These are phyloP conservation scores for Monosporascus sp. DNA, from an alignment of 2,329 filamentous ascomycete genomes.

Conservation along the genomic window DNA sequence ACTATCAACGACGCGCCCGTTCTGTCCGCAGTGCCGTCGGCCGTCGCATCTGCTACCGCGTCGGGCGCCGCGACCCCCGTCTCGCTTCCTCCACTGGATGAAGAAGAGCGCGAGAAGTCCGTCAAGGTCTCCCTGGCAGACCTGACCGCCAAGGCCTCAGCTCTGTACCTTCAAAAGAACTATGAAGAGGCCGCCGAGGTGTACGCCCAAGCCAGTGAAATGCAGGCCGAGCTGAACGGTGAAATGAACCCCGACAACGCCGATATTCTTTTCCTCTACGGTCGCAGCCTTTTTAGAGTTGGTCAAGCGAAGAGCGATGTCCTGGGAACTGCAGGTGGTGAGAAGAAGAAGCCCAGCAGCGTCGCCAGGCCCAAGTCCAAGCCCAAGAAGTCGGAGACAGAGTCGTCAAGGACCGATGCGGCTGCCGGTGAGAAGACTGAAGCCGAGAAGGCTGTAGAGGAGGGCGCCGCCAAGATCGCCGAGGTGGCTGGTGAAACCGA, in stretches of 20 bases:
- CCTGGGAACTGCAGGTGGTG: slow-evolving; percentile 66
- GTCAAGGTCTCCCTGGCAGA: slow-evolving; percentile 66
- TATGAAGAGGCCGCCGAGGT: slow-evolving; percentile 81
- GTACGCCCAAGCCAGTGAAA: slow-evolving; percentile 81
- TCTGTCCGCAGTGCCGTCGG: slow-evolving; percentile 24
- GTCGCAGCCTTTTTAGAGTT: slow-evolving; percentile 87
- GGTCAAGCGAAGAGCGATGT: slow-evolving; percentile 94
- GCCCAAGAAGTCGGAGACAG: slow-evolving; percentile 34
- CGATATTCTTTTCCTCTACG: slow-evolving; percentile 91
- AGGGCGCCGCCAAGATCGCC: slow-evolving; percentile 38
- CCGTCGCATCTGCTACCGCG: slow-evolving; percentile 14
- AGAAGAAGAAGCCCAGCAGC: slow-evolving; percentile 43
- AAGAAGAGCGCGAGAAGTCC: slow-evolving; percentile 42
- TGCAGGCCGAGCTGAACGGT: slow-evolving; percentile 87
- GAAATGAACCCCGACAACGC: slow-evolving; percentile 88
- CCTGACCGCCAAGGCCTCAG: slow-evolving; percentile 72
- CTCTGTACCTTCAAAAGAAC: slow-evolving; percentile 84
- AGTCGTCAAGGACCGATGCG: slow-evolving; percentile 28
- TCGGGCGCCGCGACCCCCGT: slow-evolving; percentile 23
- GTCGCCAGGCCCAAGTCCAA: slow-evolving; percentile 33
- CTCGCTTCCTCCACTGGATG: slow-evolving; percentile 28
- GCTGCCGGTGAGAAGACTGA: slow-evolving; percentile 34
- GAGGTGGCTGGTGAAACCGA: slow-evolving; percentile 38
- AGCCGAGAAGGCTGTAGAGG: slow-evolving; percentile 39
- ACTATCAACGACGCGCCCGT: slow-evolving; percentile 23